Conservation (phyloP, 768 basidiomycete genomes). For the Infundibulicybe gibba region DNA sequence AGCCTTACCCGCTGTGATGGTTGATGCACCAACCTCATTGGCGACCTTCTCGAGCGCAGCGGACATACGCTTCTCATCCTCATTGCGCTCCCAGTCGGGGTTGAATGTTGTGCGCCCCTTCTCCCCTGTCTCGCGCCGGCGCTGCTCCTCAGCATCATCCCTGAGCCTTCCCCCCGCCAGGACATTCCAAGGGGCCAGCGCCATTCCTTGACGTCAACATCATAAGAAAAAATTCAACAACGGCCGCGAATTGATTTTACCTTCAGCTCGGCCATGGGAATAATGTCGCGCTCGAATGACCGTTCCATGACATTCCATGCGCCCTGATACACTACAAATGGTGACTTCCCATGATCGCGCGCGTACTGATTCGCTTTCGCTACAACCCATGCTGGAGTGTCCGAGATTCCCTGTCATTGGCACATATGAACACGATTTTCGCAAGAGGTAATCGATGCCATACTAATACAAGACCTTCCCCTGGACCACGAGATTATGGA, state of each 20-base stretch:
- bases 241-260: no score
- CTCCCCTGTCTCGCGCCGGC: slow-evolving; percentile 25
- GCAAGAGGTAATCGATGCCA: no score
- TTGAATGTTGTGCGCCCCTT: slow-evolving; percentile 29
- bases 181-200: slow-evolving; percentile 29
- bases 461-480: not conserved
- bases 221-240: no score
- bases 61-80: slow-evolving; percentile 37
- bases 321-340: slow-evolving; percentile 54
- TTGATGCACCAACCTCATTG: slow-evolving; percentile 41
- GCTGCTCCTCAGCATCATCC: slow-evolving; percentile 43
- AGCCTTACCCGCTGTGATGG: slow-evolving; percentile 39
- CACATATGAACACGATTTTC: no score
- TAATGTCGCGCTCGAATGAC: slow-evolving; percentile 51
- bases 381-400: slow-evolving; percentile 48
- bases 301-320: slow-evolving; percentile 40
- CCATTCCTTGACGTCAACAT: slow-evolving; percentile 8
- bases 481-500: not conserved
- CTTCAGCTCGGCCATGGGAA: slow-evolving; percentile 43
- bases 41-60: slow-evolving; percentile 48
- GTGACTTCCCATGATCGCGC: slow-evolving; percentile 40
- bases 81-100: slow-evolving; percentile 41
- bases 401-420: slow-evolving; percentile 35
- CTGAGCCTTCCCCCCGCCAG: slow-evolving; percentile 42
- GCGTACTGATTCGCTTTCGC: slow-evolving; percentile 48